Evolutionary conservation across 2,329 filamentous ascomycete species (phyloP).

Genomic region (Fusarium acutatum): DNA sequence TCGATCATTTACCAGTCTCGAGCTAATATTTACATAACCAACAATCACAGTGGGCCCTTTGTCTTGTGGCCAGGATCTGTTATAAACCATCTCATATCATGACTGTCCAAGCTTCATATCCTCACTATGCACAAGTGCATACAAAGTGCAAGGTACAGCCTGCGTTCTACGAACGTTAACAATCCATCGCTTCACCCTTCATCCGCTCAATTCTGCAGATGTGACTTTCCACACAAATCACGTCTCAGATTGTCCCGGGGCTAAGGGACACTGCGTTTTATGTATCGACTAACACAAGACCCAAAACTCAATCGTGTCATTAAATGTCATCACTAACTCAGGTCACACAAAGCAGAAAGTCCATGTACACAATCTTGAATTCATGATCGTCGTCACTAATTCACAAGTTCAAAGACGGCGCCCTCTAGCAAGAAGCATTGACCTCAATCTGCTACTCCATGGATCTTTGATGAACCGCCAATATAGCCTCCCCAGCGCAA

Average conservation of each 20-base stretch:
- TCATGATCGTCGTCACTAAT: constrained; percentile 2
- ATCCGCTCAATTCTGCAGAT: constrained; percentile 11
- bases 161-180: background rate
- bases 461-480: constrained; percentile 5
- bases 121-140: background rate
- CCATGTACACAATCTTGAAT: background rate
- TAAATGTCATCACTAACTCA: constrained; percentile 5
- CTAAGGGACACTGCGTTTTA: constrained; percentile 1
- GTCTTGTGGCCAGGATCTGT: background rate
- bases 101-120: constrained; percentile 12
- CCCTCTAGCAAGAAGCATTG: constrained; percentile 19
- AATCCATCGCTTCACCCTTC: constrained; percentile 6
- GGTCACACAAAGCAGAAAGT: background rate
- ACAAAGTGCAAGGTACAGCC: background rate
- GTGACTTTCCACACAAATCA: constrained; percentile 32
- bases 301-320: constrained; percentile 22
- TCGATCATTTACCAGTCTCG: constrained; percentile 8
- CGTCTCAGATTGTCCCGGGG: constrained; percentile 30
- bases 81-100: background rate
- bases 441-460: background rate
- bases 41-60: background rate
- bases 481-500: constrained; percentile 4
- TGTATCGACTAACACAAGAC: constrained; percentile 12
- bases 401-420: background rate
- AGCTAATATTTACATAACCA: background rate